A percentile compares a stretch with the other conserved stretches of the same genome.
These are phyloP conservation scores for Trichophaea hybrida DNA, from an alignment of 2,329 filamentous ascomycete genomes.

Conservation along the genomic window DNA sequence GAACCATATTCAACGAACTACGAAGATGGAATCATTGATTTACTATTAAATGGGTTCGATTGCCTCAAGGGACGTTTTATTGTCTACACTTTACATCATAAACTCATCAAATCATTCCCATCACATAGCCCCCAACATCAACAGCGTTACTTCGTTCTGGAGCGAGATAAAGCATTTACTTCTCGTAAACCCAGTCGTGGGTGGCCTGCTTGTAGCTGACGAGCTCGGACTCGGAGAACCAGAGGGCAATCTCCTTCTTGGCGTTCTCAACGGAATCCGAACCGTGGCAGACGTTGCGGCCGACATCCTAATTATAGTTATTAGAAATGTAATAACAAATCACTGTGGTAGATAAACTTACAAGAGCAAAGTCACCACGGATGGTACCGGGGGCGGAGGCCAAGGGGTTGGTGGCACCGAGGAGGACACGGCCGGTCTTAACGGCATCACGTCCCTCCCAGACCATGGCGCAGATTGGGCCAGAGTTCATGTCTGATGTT, in stretches of 20 bases:
- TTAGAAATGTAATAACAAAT: not conserved
- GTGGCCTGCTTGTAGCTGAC: conserved; percentile 70
- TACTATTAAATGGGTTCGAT: no score
- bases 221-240: conserved; percentile 86
- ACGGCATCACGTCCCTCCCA: conserved; percentile 98
- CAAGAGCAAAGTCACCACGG: conserved; percentile 80
- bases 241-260: conserved; percentile 98
- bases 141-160: no score
- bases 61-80: no score
- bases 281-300: conserved; percentile 99
- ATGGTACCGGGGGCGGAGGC: conserved; percentile 93
- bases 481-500: conserved; percentile 74
- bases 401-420: conserved; percentile 97
- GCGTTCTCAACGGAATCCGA: conserved; percentile 97
- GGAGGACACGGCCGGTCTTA: conserved; percentile 91
- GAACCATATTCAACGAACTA: no score
- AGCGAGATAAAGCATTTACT: not conserved
- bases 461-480: conserved; percentile 97
- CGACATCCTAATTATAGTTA: conserved; percentile 44
- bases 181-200: conserved; percentile 93
- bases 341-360: conserved; percentile 29
- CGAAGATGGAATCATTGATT: no score
- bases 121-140: no score
- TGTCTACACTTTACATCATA: no score
- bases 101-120: no score